Evolutionary conservation across 78 protist genomes (phyloP).

Genomic region (Mantamonas sphyraenae): DNA sequence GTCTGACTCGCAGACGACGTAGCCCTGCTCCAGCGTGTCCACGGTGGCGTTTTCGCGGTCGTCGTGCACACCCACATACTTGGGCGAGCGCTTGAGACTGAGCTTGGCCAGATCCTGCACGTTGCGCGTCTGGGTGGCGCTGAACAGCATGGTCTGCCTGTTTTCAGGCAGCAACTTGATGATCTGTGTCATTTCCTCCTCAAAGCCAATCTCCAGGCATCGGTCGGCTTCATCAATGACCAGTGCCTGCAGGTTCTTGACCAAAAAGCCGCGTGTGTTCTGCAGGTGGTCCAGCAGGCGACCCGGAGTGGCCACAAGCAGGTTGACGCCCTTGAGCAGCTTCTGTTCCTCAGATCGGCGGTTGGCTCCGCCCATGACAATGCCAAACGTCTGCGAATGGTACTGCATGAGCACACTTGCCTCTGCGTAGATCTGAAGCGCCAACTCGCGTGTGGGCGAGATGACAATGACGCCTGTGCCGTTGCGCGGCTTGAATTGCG

Average conservation of each 20-base stretch:
- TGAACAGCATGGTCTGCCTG: conserved; percentile 93
- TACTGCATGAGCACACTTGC: conserved; percentile 56
- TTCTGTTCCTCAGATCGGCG: conserved; percentile 70
- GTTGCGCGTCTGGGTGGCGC: conserved; percentile 94
- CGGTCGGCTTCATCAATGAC: conserved; percentile 98
- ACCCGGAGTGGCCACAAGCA: conserved; percentile 98
- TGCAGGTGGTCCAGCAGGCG: conserved; percentile 95
- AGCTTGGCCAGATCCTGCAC: neutral
- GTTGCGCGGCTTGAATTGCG: conserved; percentile 66
- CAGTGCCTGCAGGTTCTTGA: conserved; percentile 74
- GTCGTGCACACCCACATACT: conserved; percentile 74
- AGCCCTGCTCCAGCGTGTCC: conserved; percentile 89
- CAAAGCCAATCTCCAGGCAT: conserved; percentile 77
- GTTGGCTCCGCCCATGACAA: conserved; percentile 92
- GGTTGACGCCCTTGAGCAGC: conserved; percentile 87
- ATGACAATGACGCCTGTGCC: conserved; percentile 83
- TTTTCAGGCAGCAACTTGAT: conserved; percentile 74
- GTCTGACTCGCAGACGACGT: conserved; percentile 81
- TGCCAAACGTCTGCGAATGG: conserved; percentile 81
- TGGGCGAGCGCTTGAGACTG: conserved; percentile 23
- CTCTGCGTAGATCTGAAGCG: conserved; percentile 84
- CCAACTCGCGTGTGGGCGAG: conserved; percentile 89
- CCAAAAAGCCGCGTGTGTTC: conserved; percentile 77
- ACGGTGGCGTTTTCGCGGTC: conserved; percentile 23
- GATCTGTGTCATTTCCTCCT: conserved; percentile 92